Percentiles rank a stretch among this genome's conserved stretches.
Evolutionary conservation across 305 asterid genomes (phyloP).

Genomic region (Fraxinus platypoda): DNA sequence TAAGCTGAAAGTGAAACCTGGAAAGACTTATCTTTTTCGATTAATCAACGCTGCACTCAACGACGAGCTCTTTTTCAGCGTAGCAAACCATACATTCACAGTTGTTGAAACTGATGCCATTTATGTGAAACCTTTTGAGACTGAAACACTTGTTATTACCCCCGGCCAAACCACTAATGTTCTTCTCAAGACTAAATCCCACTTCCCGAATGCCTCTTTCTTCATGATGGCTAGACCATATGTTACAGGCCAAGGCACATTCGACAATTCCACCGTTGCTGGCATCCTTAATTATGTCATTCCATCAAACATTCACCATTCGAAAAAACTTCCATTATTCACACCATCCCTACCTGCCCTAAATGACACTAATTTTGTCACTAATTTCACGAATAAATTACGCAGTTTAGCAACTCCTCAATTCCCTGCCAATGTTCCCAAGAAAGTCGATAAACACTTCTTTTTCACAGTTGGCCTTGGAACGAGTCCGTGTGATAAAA

Average conservation of each 20-base stretch:
- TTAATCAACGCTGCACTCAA: constrained; percentile 55
- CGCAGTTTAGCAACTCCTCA: constrained; percentile 47
- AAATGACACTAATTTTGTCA: constrained; percentile 46
- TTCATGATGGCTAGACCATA: constrained; percentile 54
- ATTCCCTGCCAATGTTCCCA: constrained; percentile 57
- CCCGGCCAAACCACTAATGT: constrained; percentile 61
- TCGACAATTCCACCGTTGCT: constrained; percentile 55
- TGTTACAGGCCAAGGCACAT: constrained; percentile 53
- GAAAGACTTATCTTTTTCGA: constrained; percentile 56
- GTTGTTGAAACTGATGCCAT: constrained; percentile 54
- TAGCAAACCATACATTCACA: constrained; percentile 52
- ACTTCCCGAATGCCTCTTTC: constrained; percentile 39
- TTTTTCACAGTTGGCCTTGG: constrained; percentile 53
- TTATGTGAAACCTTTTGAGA: constrained; percentile 51
- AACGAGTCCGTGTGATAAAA: constrained; percentile 47
- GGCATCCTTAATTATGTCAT: constrained; percentile 49
- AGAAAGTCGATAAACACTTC: constrained; percentile 35
- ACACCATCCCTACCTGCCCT: constrained; percentile 44
- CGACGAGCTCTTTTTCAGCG: constrained; percentile 56
- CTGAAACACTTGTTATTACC: constrained; percentile 44
- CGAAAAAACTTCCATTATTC: constrained; percentile 38
- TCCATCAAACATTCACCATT: background rate
- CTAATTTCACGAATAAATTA: constrained; percentile 36
- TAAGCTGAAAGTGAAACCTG: constrained; percentile 48
- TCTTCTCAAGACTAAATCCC: constrained; percentile 42